Evolutionary conservation across 1,284 basidiomycete species (phyloP), one percentile per base, ranked within the genome.

Genomic region (Pisolithus thermaeus): DNA sequence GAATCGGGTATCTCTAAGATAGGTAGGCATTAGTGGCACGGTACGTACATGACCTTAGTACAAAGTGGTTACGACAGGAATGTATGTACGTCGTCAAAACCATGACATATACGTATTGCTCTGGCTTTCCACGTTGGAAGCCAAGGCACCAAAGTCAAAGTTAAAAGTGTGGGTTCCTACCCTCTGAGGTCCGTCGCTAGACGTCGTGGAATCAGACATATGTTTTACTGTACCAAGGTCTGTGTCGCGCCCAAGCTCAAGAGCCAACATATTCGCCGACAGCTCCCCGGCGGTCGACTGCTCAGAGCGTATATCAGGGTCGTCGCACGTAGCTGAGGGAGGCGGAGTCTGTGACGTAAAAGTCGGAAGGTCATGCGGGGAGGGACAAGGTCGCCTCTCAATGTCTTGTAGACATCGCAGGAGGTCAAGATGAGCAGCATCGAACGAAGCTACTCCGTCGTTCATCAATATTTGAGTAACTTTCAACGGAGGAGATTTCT

Each of bases 71-170:
- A 39, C 38, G 22, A 39, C 22, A 18, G 38, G 32, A 35, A 5
- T 14, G 32, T 8, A 20, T 20, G 38, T 18, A 18, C 41, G 4
- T 22, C 25, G 22, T 25, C 59, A 66, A 43, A 66, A 66, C 65
- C 65, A 66, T 27, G 65, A 66, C 65, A 66, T 66, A 43, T 70
- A 70, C 35, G 66, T 66, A 48, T 68, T 66, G 16, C 56, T 65
- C 16, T 61, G 66, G 37, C 48, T 67, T 54, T 62, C 65, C 50
- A 69, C 66, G 35, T 66, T 66, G 38, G 66, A 68, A 18, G 62
- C 62, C 52, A 66, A 47, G 12, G 65, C 65, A 22, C 65, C 65
- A 12, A 66, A 66, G 51, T 66, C 65, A 44, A 70, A 69, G 45
- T 66, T 66, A 45, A 66, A 68, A 20, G 68, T 68, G 20, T 66